Percentiles rank a stretch among this genome's conserved stretches.
These are phyloP conservation scores for Colletotrichum musicola DNA, from an alignment of 2,329 filamentous ascomycete genomes.

Conservation along the genomic window DNA sequence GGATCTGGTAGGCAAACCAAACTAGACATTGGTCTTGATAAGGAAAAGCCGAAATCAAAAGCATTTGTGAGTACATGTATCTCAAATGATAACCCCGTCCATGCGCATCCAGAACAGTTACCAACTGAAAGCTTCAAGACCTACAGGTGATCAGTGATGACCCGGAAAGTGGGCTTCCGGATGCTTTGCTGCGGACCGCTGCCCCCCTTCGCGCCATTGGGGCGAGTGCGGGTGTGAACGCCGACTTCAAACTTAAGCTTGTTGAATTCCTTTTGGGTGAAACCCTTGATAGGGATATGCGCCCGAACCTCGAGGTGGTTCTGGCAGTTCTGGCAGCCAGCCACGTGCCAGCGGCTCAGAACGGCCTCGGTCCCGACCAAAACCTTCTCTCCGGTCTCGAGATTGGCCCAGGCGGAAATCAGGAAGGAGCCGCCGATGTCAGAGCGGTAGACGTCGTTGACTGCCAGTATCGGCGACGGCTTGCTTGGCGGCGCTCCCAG, in stretches of 20 bases:
- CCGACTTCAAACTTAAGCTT: neutral
- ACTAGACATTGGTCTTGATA: too few species aligned
- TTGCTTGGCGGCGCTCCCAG: too few species aligned
- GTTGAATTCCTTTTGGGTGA: slow-evolving; percentile 1
- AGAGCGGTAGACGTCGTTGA: slow-evolving; percentile 41
- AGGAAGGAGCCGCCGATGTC: slow-evolving; percentile 43
- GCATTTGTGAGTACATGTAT: too few species aligned
- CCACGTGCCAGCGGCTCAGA: slow-evolving; percentile 44
- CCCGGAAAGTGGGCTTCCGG: too few species aligned
- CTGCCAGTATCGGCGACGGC: slow-evolving; percentile 1
- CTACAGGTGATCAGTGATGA: too few species aligned
- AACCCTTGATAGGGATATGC: slow-evolving; percentile 28
- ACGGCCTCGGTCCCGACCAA: slow-evolving; percentile 40
- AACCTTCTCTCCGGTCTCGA: neutral
- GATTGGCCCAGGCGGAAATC: slow-evolving; percentile 36
- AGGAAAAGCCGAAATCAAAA: too few species aligned
- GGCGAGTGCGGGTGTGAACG: neutral
- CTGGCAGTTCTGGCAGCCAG: slow-evolving; percentile 44
- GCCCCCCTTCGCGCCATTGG: too few species aligned
- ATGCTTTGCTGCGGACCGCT: too few species aligned
- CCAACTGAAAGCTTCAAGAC: too few species aligned
- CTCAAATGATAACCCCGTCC: too few species aligned
- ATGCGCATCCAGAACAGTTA: too few species aligned
- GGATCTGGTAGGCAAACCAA: too few species aligned
- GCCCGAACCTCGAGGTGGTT: slow-evolving; percentile 39